Conservation (phyloP, 1,139 yeast species). For the Lodderomyces parapsilosis region DNA sequence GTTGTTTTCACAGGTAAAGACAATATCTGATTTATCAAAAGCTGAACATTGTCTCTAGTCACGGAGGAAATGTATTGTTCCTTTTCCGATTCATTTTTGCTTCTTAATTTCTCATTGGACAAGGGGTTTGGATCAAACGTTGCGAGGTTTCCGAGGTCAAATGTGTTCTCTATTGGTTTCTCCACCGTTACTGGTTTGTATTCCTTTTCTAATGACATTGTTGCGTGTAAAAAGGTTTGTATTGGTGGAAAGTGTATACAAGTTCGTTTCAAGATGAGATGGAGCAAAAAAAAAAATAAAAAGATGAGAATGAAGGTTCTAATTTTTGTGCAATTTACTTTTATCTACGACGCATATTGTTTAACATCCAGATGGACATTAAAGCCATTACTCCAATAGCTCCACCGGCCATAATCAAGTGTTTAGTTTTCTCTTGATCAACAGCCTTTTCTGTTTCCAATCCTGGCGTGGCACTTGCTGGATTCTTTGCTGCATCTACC, state of each 20-base stretch:
- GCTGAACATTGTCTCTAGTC: slow-evolving; percentile 93
- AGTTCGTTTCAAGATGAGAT: background rate
- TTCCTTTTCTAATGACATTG: slow-evolving; percentile 28
- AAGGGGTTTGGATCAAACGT: slow-evolving; percentile 86
- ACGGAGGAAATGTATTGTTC: slow-evolving; percentile 65
- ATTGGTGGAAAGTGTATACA: background rate
- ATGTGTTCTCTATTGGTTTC: slow-evolving; percentile 81
- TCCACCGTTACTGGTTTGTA: slow-evolving; percentile 80
- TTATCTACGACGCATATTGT: slow-evolving; percentile 28
- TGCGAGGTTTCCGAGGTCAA: slow-evolving; percentile 83
- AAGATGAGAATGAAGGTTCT: background rate
- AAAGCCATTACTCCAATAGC: slow-evolving; percentile 64
- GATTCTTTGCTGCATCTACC: slow-evolving; percentile 84
- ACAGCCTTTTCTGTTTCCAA: slow-evolving; percentile 61
- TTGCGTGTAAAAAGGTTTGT: background rate
- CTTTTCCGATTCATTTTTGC: slow-evolving; percentile 51
- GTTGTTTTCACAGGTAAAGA: slow-evolving; percentile 84
- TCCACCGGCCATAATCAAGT: slow-evolving; percentile 59
- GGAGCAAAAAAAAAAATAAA: background rate
- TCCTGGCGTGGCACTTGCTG: slow-evolving; percentile 79
- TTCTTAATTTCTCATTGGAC: slow-evolving; percentile 54
- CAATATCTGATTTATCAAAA: slow-evolving; percentile 83
- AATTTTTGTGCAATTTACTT: slow-evolving; percentile 1
- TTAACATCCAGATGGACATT: slow-evolving; percentile 61
- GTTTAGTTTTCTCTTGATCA: slow-evolving; percentile 45